Evolutionary conservation across 768 basidiomycete genomes (phyloP), one percentile per base, ranked within the genome.

Genomic region (Termitomyces sp.): DNA sequence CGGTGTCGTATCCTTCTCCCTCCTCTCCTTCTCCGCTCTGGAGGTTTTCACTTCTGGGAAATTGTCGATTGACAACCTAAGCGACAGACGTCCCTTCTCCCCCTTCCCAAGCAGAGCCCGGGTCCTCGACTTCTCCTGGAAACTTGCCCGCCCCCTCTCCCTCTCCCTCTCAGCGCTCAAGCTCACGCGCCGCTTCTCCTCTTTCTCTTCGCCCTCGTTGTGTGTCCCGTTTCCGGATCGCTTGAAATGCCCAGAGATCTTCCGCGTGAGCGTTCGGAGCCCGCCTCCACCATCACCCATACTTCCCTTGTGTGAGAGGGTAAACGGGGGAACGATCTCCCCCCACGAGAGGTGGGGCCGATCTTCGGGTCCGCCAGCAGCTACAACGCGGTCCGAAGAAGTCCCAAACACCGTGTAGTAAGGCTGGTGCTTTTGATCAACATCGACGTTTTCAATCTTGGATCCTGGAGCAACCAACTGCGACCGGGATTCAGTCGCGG

Each of bases 331-430:
- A 41, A 43, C 60, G 17, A 53, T 51, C 26, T 71, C 71, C 62
- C 63, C 71, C 62, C 63, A 67, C 12, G 62, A 67, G 6, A 50
- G 45, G 26, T 55, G 45, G 51, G 62, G 21, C 34, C 32, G 57
- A 24, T 80, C 80, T 10, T 73, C 72, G 0, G 73, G 71, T 10
- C 74, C 72, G 0, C 76, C 77, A 0, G 75, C 75, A 12, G 73
- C 75, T 15, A 79, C 70, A 6, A 77, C 67, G 8, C 72, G 73
- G 1, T 73, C 81, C 1, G 77, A 70, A 0, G 71, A 64, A 6
- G 73, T 70, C 1, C 83, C 83, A 55, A 82, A 75, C 15, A 84
- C 76, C 3, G 82, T 80, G 59, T 82, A 83, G 50, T 83, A 81
- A n/a, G 82, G 81, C 10, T 68, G 71, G 34, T 63, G 59, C 7